These are phyloP conservation scores for Hysterium pulicare DNA, from an alignment of 2,329 filamentous ascomycete species.

Conservation along the genomic window DNA sequence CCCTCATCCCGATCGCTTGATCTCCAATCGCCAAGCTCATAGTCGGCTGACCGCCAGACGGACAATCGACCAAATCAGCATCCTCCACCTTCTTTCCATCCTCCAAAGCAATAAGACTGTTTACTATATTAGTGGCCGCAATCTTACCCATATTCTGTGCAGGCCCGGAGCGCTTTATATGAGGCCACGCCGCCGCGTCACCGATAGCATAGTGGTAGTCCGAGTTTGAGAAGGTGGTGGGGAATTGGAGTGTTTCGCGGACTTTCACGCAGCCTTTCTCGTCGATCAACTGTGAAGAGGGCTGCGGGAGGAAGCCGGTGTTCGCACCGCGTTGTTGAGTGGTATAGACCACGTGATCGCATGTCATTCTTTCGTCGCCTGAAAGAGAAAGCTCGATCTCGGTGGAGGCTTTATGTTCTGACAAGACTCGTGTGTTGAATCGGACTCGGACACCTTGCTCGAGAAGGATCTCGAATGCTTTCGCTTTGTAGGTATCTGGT, in stretches of 20 bases:
- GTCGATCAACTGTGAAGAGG: not conserved
- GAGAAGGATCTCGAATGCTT: not conserved
- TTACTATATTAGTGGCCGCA: not conserved
- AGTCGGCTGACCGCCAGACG: not conserved
- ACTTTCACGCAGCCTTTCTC: not conserved
- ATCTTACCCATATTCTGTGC: not conserved
- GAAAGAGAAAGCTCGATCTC: not conserved
- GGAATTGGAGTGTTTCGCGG: not conserved
- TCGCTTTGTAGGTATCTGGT: not conserved
- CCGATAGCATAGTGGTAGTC: not conserved
- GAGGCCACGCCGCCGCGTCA: not conserved
- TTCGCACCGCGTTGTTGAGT: not conserved
- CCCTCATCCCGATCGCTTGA: conserved; percentile 5
- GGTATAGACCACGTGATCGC: not conserved
- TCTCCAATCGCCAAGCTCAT: conserved; percentile 6
- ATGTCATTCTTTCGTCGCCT: not conserved
- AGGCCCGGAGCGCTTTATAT: not conserved
- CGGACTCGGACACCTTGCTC: not conserved
- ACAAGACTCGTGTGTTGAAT: not conserved
- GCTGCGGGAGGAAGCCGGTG: not conserved
- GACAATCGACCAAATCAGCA: not conserved
- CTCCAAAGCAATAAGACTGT: not conserved
- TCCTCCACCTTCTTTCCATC: not conserved
- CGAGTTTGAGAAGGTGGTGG: not conserved
- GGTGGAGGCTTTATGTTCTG: not conserved